Percentiles rank a stretch among this genome's conserved stretches.
Conservation (phyloP, 139 green algal genomes). For the Diplosphaera chodatii region DNA sequence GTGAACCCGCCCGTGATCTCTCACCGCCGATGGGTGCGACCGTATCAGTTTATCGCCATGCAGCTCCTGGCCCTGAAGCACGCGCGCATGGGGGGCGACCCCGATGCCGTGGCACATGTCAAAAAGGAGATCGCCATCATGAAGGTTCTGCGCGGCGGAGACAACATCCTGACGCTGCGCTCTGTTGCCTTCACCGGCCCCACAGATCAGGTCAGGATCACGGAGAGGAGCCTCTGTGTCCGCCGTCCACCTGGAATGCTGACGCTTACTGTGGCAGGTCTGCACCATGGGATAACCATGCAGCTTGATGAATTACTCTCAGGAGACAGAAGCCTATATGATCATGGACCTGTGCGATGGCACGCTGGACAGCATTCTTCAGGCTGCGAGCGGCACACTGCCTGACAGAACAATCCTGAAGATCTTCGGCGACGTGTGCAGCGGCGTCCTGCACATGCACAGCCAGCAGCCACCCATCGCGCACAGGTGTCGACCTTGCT, state of each 20-base stretch:
- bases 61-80: slow-evolving; percentile 61
- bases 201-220: not conserved
- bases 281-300: too few species aligned
- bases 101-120: slow-evolving; percentile 39
- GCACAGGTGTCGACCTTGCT: slow-evolving; percentile 51
- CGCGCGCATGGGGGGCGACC: slow-evolving; percentile 50
- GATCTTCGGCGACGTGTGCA: slow-evolving; percentile 57
- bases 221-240: slow-evolving; percentile 1
- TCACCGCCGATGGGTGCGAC: too few species aligned
- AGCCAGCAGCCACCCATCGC: slow-evolving; percentile 50
- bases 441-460: slow-evolving; percentile 70
- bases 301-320: not conserved
- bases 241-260: too few species aligned
- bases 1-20: too few species aligned
- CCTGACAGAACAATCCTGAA: slow-evolving; percentile 36
- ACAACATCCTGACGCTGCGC: slow-evolving; percentile 59
- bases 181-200: slow-evolving; percentile 50
- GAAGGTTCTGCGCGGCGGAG: slow-evolving; percentile 21
- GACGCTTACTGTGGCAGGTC: too few species aligned
- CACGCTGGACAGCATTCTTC: slow-evolving; percentile 55
- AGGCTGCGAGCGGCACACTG: slow-evolving; percentile 28
- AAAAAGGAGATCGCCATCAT: slow-evolving; percentile 32
- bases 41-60: too few species aligned
- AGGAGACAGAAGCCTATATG: slow-evolving; percentile 66
- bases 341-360: slow-evolving; percentile 71